Conservation (phyloP, 805 yeast genomes). For the Lachancea sp. region DNA sequence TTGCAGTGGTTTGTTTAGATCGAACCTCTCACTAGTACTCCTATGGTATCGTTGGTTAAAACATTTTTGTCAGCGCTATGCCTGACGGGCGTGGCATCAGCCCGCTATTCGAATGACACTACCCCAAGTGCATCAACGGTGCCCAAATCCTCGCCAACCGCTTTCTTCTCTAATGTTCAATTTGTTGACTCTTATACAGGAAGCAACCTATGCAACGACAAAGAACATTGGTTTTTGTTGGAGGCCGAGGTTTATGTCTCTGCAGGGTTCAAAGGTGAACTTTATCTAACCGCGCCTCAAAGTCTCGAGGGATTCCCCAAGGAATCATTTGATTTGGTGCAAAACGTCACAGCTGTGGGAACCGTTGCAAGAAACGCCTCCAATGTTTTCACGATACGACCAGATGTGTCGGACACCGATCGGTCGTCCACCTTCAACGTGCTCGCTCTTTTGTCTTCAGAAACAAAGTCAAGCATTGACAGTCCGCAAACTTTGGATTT, state of each 20-base stretch:
- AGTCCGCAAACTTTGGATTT: constrained; percentile 17
- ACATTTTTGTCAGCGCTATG: background rate
- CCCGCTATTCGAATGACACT: constrained; percentile 3
- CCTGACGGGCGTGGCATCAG: background rate
- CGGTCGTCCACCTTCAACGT: constrained; percentile 22
- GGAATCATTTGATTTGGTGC: constrained; percentile 15
- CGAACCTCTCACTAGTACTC: background rate
- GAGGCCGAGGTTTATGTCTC: constrained; percentile 23
- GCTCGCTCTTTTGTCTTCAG: constrained; percentile 18
- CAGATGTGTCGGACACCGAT: constrained; percentile 10
- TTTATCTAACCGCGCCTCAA: constrained; percentile 22
- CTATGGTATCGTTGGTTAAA: constrained; percentile 3
- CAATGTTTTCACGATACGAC: constrained; percentile 20
- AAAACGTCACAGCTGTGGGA: constrained; percentile 17
- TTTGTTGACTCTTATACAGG: constrained; percentile 22
- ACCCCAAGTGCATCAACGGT: constrained; percentile 1
- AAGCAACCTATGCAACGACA: constrained; percentile 20
- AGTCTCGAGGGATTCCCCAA: constrained; percentile 20
- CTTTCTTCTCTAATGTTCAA: constrained; percentile 19
- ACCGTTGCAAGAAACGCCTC: constrained; percentile 16
- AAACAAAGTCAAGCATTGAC: constrained; percentile 12
- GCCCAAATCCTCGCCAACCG: constrained; percentile 10
- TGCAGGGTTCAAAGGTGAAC: constrained; percentile 14
- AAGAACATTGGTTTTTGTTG: constrained; percentile 25
- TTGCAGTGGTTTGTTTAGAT: background rate